These are phyloP conservation scores for Pezicula neosporulosa DNA, from an alignment of 2,329 filamentous ascomycete genomes.

Conservation along the genomic window DNA sequence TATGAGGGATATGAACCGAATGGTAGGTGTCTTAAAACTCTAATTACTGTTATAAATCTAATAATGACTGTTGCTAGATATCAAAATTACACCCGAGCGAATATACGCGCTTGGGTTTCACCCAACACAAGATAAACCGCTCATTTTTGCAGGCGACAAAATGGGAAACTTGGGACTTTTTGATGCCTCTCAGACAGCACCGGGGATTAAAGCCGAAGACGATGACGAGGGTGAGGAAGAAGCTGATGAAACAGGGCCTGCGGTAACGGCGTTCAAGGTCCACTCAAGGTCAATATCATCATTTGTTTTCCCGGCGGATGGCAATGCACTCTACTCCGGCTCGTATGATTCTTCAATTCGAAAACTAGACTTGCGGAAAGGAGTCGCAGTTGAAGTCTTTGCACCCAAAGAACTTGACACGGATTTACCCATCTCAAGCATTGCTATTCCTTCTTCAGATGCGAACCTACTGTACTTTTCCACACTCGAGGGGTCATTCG, in stretches of 20 bases:
- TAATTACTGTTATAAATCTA: background rate
- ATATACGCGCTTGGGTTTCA: conserved; percentile 88
- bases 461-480: conserved; percentile 81
- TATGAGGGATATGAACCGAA: conserved; percentile 84
- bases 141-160: conserved; percentile 94
- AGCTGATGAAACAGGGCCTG: conserved; percentile 62
- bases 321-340: conserved; percentile 74
- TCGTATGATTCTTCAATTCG: conserved; percentile 94
- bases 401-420: conserved; percentile 65
- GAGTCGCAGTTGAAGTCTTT: conserved; percentile 76
- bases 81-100: conserved; percentile 86
- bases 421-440: conserved; percentile 77
- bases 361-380: conserved; percentile 78
- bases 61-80: conserved; percentile 48
- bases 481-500: conserved; percentile 77
- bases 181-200: conserved; percentile 71
- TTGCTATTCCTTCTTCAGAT: conserved; percentile 72
- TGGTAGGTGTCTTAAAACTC: conserved; percentile 43
- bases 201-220: conserved; percentile 50
- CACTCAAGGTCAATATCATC: conserved; percentile 86
- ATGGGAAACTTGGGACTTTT: conserved; percentile 87
- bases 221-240: conserved; percentile 67
- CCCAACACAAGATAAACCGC: conserved; percentile 77
- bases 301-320: conserved; percentile 72
- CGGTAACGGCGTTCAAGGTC: conserved; percentile 86